phyloP scores from a whole-genome alignment of 2,329 filamentous ascomycete genomes.

The Dryadomyces sulphureus region DNA sequence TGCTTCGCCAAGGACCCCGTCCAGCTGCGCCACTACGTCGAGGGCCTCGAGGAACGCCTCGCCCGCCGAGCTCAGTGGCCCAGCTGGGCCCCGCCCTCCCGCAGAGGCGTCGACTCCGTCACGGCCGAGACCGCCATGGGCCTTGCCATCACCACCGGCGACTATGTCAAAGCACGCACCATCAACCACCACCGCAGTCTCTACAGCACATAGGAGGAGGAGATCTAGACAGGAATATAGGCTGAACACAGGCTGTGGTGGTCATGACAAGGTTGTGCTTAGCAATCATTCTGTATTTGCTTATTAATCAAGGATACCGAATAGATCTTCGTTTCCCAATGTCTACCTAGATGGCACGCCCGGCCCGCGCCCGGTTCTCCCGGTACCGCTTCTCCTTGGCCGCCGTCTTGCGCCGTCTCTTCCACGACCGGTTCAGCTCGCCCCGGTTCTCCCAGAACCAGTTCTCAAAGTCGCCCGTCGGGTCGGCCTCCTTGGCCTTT shows the following conservation, averaged over 20 bases:
- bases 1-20: constrained; percentile 12
- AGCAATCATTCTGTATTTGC: too few species aligned
- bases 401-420: constrained; percentile 44
- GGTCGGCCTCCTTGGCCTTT: constrained; percentile 2
- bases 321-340: not conserved
- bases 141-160: not conserved
- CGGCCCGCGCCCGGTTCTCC: constrained; percentile 39
- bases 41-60: constrained; percentile 13
- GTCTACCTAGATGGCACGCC: constrained; percentile 20
- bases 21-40: constrained; percentile 14
- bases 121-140: not conserved
- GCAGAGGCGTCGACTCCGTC: not conserved
- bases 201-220: too few species aligned
- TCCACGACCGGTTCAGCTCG: constrained; percentile 52
- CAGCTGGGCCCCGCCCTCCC: not conserved
- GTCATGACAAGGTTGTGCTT: too few species aligned
- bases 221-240: too few species aligned
- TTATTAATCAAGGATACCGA: too few species aligned
- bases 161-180: too few species aligned
- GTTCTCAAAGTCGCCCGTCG: constrained; percentile 42
- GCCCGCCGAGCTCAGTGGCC: not conserved
- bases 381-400: constrained; percentile 53
- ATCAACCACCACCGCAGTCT: too few species aligned
- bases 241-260: too few species aligned
- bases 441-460: constrained; percentile 56